phyloP scores from a whole-genome alignment of 164 flowering plant genomes.

The Nymphaea colorata region DNA sequence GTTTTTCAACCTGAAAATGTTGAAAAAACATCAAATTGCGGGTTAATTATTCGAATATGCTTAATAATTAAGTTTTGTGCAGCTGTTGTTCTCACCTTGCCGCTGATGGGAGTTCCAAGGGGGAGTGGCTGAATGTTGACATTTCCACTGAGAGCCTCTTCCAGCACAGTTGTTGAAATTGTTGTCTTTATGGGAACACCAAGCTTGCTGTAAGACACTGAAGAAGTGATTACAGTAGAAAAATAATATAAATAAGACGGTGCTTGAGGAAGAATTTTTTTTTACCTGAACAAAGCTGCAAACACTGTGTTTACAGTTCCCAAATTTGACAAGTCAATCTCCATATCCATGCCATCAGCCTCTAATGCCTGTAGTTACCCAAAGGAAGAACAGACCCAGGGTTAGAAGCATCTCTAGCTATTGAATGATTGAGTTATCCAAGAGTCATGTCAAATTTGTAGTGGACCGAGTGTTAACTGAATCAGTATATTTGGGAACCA shows the following conservation, averaged over 20 bases:
- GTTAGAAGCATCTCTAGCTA: no score
- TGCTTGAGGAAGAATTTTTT: neutral
- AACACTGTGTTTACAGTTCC: slow-evolving; percentile 3
- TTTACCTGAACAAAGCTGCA: slow-evolving; percentile 1
- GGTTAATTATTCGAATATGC: neutral
- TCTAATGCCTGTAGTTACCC: slow-evolving; percentile 2
- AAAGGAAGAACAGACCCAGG: no score
- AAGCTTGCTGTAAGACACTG: slow-evolving; percentile 56
- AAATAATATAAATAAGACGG: neutral
- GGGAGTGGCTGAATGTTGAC: slow-evolving; percentile 94
- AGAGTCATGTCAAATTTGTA: no score
- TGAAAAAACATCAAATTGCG: neutral
- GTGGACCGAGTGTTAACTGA: no score
- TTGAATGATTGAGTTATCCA: no score
- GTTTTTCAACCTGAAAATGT: slow-evolving; percentile 1
- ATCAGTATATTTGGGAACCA: no score
- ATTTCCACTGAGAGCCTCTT: slow-evolving; percentile 95
- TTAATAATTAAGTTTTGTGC: neutral
- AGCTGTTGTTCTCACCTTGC: slow-evolving; percentile 43
- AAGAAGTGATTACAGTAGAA: neutral
- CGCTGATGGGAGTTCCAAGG: slow-evolving; percentile 84
- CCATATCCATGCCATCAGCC: slow-evolving; percentile 1
- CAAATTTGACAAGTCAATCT: slow-evolving; percentile 3
- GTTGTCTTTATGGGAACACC: slow-evolving; percentile 99
- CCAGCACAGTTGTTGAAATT: slow-evolving; percentile 90